Base-by-base conservation (phyloP, 2,329 filamentous ascomycete genomes). In the Scopulariopsis brevicaulis region DNA sequence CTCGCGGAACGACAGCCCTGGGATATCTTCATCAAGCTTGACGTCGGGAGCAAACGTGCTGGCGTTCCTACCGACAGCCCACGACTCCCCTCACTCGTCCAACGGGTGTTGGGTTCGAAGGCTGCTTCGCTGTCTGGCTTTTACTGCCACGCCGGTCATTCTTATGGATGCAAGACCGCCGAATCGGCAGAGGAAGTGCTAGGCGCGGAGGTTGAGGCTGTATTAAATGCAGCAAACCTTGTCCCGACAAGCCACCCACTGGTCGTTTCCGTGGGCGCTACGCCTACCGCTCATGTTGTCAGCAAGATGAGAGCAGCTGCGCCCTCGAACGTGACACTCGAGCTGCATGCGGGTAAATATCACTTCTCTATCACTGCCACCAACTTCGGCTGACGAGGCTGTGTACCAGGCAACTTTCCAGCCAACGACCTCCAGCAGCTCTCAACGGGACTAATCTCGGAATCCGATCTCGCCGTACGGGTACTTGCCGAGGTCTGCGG, bases 371-470 rank as follows among this genome's bases (percentile, higher is more conserved):
- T n/a, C 3, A 46, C 40, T 46, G 15, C 40, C 3, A 46, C 6
- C 40, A n/a, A 7, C 14, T 8, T 20, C 5, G 28, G 18, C 11
- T 56, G 59, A 20, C 61, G 7, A 48, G 37, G 24, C 4, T 15
- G 28, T 8, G 28, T 18, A 28, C 6, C 34, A 66, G 66, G 69
- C 18, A 71, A 73, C 59, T 73, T 71, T 54, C 68, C 69, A 3
- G 64, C 64, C 35, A 70, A 71, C n/a, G 71, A 73, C 43, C 69
- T 73, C 18, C 71, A 73, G 43, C 71, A 73, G 56, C 66, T 73
- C 2, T 69, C 68, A 1, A 73, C 71, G 0, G 66, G 67, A 1
- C 60, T 71, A 5, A 66, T 72, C 15, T 51, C 53, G 0, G 58
- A 66, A 20, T 58, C 61, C 1, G 65, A 69, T 32, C 69, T 69